These are phyloP conservation scores for Lipomyces starkeyi DNA, from an alignment of 805 yeast species.

Conservation along the genomic window DNA sequence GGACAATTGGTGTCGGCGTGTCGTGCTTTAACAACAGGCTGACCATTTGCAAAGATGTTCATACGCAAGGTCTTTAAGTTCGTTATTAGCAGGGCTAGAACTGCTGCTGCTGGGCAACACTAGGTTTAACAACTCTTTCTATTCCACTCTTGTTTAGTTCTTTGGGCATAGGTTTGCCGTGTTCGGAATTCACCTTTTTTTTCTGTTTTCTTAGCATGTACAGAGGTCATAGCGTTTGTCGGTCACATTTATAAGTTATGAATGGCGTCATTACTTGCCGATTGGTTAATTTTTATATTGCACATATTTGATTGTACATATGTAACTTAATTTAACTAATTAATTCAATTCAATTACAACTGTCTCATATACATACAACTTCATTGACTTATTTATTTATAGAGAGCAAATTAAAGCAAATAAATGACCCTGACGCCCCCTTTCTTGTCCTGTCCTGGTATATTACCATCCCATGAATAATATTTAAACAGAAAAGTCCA, in stretches of 20 bases:
- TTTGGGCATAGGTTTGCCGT: background rate
- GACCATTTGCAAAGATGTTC: background rate
- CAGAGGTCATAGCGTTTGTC: no score
- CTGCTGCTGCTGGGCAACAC: background rate
- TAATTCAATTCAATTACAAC: background rate
- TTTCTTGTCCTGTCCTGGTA: background rate
- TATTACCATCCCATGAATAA: constrained; percentile 1
- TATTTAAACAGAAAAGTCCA: background rate
- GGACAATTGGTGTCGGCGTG: no score
- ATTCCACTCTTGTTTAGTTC: background rate
- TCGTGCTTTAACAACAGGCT: background rate
- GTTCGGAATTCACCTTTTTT: background rate
- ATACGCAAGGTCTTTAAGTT: background rate
- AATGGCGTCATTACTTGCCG: background rate
- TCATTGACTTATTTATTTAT: background rate
- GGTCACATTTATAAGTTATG: background rate
- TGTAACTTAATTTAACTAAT: background rate
- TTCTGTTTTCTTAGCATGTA: no score
- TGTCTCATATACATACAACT: background rate
- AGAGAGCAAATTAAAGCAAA: background rate
- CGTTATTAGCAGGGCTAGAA: background rate
- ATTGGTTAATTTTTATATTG: background rate
- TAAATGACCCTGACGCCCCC: background rate
- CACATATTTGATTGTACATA: background rate
- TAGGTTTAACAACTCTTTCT: no score